Percentiles rank a stretch among this genome's conserved stretches.
Evolutionary conservation across 768 basidiomycete genomes (phyloP).

Genomic region (Serpula lacrymans): DNA sequence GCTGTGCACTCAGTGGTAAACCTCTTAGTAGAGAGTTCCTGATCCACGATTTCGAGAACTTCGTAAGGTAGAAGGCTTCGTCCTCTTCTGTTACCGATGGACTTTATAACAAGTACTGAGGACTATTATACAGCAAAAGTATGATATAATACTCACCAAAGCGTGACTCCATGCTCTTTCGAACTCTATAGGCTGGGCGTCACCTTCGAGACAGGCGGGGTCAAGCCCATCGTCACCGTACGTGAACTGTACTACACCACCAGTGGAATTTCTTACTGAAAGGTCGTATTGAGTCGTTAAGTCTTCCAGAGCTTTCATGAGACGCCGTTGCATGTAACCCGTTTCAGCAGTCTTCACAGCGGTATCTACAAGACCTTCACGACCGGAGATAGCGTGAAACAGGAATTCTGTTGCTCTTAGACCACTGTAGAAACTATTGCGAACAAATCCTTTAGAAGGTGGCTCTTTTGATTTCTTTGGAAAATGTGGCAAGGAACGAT

Average conservation of each 20-base stretch:
- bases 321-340: constrained; percentile 97
- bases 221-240: constrained; percentile 98
- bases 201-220: constrained; percentile 94
- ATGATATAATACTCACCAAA: constrained; percentile 42
- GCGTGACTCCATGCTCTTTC: constrained; percentile 86
- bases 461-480: constrained; percentile 95
- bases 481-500: constrained; percentile 98
- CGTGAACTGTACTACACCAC: constrained; percentile 93
- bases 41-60: constrained; percentile 69
- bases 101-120: constrained; percentile 37
- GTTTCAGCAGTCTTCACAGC: constrained; percentile 99
- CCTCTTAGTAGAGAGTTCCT: constrained; percentile 51
- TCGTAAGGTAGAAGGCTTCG: constrained; percentile 82
- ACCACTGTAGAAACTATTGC: constrained; percentile 95
- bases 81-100: constrained; percentile 55
- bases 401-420: constrained; percentile 92
- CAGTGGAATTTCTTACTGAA: constrained; percentile 90
- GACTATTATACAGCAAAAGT: constrained; percentile 1
- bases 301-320: constrained; percentile 99
- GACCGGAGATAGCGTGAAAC: constrained; percentile 98
- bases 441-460: constrained; percentile 96
- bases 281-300: constrained; percentile 94
- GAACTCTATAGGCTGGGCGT: constrained; percentile 90
- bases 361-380: constrained; percentile 98
- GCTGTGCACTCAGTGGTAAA: constrained; percentile 71